Conservation (phyloP, 768 basidiomycete species). For the Calocybe indica region DNA sequence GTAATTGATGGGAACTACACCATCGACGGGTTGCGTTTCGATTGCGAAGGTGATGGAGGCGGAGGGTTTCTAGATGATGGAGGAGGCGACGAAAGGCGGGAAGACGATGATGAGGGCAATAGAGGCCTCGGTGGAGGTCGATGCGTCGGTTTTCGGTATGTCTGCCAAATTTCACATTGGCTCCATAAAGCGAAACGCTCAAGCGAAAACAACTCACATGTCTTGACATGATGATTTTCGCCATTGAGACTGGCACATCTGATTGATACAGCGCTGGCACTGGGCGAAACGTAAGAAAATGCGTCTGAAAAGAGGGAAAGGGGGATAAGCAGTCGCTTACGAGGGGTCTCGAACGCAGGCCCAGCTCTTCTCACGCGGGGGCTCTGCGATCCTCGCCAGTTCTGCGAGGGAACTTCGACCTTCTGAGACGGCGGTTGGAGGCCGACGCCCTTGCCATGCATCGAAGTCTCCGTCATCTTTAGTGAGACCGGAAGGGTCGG, state of each 20-base stretch:
- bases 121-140: slow-evolving; percentile 11
- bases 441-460: slow-evolving; percentile 15
- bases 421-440: slow-evolving; percentile 12
- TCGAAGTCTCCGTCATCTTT: slow-evolving; percentile 8
- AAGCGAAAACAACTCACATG: slow-evolving; percentile 27
- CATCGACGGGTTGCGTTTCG: slow-evolving; percentile 11
- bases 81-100: slow-evolving; percentile 2
- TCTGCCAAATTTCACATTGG: slow-evolving; percentile 3
- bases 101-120: slow-evolving; percentile 2
- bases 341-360: slow-evolving; percentile 21
- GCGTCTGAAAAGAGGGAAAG: neutral
- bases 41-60: slow-evolving; percentile 1
- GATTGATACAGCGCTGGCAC: slow-evolving; percentile 38
- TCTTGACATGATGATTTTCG: slow-evolving; percentile 48
- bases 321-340: slow-evolving; percentile 8
- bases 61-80: slow-evolving; percentile 6
- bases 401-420: slow-evolving; percentile 6
- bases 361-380: slow-evolving; percentile 10
- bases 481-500: slow-evolving; percentile 22
- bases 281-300: slow-evolving; percentile 7
- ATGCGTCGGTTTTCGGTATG: slow-evolving; percentile 16
- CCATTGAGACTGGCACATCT: slow-evolving; percentile 40
- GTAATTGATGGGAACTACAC: neutral
- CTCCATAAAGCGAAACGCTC: neutral
- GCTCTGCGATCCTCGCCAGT: slow-evolving; percentile 10